phyloP scores from a whole-genome alignment of 164 flowering plant species.

The Saururus chinensis region DNA sequence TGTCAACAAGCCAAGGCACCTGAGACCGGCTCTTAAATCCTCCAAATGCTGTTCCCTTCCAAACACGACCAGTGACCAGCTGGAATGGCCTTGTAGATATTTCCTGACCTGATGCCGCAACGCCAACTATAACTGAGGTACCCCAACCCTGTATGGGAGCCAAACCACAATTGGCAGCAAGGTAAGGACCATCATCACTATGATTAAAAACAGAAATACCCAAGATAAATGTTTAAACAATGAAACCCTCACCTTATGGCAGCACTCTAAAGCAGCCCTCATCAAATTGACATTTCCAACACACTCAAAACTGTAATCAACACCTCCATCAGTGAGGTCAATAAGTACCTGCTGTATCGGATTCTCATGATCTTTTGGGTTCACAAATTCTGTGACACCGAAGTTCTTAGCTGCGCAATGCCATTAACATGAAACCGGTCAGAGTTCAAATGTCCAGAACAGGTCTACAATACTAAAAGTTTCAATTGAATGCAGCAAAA shows the following conservation, averaged over 20 bases:
- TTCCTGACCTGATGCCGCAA: conserved; percentile 95
- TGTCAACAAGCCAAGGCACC: conserved; percentile 98
- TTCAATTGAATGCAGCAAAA: too few species aligned
- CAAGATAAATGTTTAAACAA: not conserved
- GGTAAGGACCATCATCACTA: not conserved
- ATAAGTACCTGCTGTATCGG: conserved; percentile 90
- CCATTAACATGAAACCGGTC: not conserved
- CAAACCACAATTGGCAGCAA: too few species aligned
- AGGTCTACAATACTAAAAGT: too few species aligned
- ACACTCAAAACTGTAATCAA: conserved; percentile 99
- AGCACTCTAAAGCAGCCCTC: conserved; percentile 97
- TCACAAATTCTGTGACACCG: conserved; percentile 89
- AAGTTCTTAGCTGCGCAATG: conserved; percentile 71
- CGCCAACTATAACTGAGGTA: conserved; percentile 92
- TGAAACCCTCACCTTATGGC: conserved; percentile 74
- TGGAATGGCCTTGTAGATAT: conserved; percentile 97
- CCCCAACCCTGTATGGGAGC: conserved; percentile 80
- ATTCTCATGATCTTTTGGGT: conserved; percentile 89
- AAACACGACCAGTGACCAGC: conserved; percentile 95
- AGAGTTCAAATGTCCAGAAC: too few species aligned
- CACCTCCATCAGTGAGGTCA: conserved; percentile 96
- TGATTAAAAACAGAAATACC: not conserved
- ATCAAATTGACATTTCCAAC: conserved; percentile 89
- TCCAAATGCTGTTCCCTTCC: conserved; percentile 99
- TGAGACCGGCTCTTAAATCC: conserved; percentile 99